Evolutionary conservation across 306 rosid species (phyloP).

Genomic region (Medicago arabica): DNA sequence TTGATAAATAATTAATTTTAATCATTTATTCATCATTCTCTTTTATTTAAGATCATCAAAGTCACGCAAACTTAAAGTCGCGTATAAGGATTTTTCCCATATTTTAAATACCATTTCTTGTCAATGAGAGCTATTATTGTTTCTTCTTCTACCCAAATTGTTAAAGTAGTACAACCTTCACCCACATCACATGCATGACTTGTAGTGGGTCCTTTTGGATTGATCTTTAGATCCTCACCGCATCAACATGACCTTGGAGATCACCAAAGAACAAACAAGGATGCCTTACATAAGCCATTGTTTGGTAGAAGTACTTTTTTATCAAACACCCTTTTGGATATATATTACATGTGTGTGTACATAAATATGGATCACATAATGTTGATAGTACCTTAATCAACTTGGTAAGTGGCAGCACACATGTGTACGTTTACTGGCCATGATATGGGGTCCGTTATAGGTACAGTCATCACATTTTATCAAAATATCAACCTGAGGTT

Average conservation of each 20-base stretch:
- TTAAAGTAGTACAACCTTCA: conserved; percentile 42
- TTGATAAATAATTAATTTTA: too few species aligned
- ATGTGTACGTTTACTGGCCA: conserved; percentile 36
- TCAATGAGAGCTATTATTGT: background rate
- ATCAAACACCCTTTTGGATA: conserved; percentile 23
- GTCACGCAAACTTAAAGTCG: too few species aligned
- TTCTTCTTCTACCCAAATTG: conserved; percentile 8
- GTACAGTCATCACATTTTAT: conserved; percentile 20
- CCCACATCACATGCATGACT: conserved; percentile 53
- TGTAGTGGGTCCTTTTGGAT: conserved; percentile 43
- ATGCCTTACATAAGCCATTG: conserved; percentile 41
- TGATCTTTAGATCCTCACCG: conserved; percentile 45
- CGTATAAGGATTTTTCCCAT: too few species aligned
- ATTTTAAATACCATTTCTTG: too few species aligned
- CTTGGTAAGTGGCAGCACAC: conserved; percentile 39
- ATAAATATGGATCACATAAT: conserved; percentile 41
- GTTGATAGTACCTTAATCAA: conserved; percentile 46
- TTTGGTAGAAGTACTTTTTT: conserved; percentile 46
- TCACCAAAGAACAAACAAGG: conserved; percentile 42
- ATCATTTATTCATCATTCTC: too few species aligned
- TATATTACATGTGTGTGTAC: conserved; percentile 13
- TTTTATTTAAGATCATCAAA: too few species aligned
- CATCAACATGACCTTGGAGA: conserved; percentile 45
- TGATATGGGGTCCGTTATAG: conserved; percentile 35
- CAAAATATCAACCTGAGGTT: conserved; percentile 17